These are phyloP conservation scores for Fomitopsis pulvina DNA, from an alignment of 768 basidiomycete genomes.

Conservation along the genomic window DNA sequence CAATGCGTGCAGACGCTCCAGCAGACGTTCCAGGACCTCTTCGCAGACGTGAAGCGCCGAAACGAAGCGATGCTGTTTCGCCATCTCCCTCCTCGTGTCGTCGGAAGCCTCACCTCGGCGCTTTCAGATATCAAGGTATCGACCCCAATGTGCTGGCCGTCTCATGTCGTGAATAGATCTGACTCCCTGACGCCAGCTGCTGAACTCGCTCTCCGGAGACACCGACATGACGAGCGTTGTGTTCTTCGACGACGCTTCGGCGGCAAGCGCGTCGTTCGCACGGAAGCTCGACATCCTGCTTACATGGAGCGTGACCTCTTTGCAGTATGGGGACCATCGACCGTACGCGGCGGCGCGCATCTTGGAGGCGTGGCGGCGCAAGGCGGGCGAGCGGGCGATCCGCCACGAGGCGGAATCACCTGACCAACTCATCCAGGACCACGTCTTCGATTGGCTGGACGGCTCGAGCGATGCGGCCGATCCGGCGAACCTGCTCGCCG, in stretches of 20 bases:
- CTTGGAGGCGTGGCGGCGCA: slow-evolving; percentile 55
- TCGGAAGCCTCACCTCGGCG: slow-evolving; percentile 55
- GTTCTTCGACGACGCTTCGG: slow-evolving; percentile 48
- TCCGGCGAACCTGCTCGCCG: slow-evolving; percentile 44
- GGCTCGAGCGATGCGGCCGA: slow-evolving; percentile 55
- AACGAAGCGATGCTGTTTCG: slow-evolving; percentile 79
- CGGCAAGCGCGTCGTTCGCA: slow-evolving; percentile 39
- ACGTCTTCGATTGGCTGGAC: slow-evolving; percentile 80
- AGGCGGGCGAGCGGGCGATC: slow-evolving; percentile 53
- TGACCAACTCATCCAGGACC: slow-evolving; percentile 62
- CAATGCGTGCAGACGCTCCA: slow-evolving; percentile 36
- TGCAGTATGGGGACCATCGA: slow-evolving; percentile 80
- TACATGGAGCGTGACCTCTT: slow-evolving; percentile 74
- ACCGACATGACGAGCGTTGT: slow-evolving; percentile 51
- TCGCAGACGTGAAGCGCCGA: slow-evolving; percentile 64
- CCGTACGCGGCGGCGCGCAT: slow-evolving; percentile 70
- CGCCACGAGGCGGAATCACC: slow-evolving; percentile 56
- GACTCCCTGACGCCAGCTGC: too few relatives aligned
- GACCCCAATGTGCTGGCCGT: too few relatives aligned
- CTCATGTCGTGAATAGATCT: too few relatives aligned
- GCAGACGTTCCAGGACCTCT: slow-evolving; percentile 46
- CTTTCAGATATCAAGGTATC: slow-evolving; percentile 47
- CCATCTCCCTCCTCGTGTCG: slow-evolving; percentile 53
- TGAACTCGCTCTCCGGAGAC: slow-evolving; percentile 68
- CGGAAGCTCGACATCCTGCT: slow-evolving; percentile 69